These are phyloP conservation scores for Fusarium sp. DNA, from an alignment of 2,329 filamentous ascomycete genomes.

Conservation along the genomic window DNA sequence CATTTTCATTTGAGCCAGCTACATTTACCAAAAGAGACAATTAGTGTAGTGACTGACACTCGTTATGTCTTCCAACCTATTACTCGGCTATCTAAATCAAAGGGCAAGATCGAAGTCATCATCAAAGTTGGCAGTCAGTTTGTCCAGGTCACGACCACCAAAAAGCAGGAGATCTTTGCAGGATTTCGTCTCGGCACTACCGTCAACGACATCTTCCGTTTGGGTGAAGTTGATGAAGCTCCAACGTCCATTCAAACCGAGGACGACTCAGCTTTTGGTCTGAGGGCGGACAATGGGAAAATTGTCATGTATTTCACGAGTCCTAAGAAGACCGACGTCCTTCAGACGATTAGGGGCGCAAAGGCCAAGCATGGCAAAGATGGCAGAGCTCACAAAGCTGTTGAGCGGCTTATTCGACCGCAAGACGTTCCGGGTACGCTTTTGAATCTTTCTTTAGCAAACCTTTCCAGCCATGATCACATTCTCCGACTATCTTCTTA, in stretches of 20 bases:
- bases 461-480: slow-evolving; percentile 72
- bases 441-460: slow-evolving; percentile 74
- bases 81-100: slow-evolving; percentile 74
- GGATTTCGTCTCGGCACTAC: slow-evolving; percentile 71
- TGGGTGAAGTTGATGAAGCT: slow-evolving; percentile 75
- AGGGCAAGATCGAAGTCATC: slow-evolving; percentile 76
- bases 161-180: slow-evolving; percentile 76
- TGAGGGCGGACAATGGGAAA: slow-evolving; percentile 76
- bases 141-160: slow-evolving; percentile 75
- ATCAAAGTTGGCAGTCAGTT: slow-evolving; percentile 78
- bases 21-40: slow-evolving; percentile 76
- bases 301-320: slow-evolving; percentile 80
- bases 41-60: slow-evolving; percentile 74
- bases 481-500: slow-evolving; percentile 73
- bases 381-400: slow-evolving; percentile 68
- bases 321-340: slow-evolving; percentile 70
- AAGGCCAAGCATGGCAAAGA: slow-evolving; percentile 75
- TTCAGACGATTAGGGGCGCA: slow-evolving; percentile 71
- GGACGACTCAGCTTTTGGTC: slow-evolving; percentile 74
- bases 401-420: slow-evolving; percentile 74
- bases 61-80: slow-evolving; percentile 74
- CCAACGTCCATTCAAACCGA: slow-evolving; percentile 73
- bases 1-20: slow-evolving; percentile 76
- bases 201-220: slow-evolving; percentile 76
- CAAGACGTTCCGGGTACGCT: slow-evolving; percentile 78